A percentile compares a stretch with the other conserved stretches of the same genome.
These are phyloP conservation scores for Cercospora beticola DNA, from an alignment of 2,329 filamentous ascomycete species.

Conservation along the genomic window DNA sequence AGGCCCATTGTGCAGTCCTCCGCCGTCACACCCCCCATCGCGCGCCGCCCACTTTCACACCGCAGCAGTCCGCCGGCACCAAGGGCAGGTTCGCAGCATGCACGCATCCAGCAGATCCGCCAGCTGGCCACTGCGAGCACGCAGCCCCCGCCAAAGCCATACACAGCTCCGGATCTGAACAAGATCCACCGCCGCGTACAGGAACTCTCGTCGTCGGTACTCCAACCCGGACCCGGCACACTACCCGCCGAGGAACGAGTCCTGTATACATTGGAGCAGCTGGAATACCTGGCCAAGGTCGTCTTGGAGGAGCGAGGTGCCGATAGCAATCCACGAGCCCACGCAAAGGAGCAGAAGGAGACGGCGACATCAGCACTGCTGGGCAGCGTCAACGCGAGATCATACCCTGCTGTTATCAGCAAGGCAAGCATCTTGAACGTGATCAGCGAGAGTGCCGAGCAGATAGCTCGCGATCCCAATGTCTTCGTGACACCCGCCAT, in stretches of 20 bases:
- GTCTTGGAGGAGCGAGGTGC: slow-evolving; percentile 28
- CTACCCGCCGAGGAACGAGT: slow-evolving; percentile 35
- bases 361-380: slow-evolving; percentile 58
- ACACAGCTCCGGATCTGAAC: slow-evolving; percentile 18
- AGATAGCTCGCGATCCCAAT: slow-evolving; percentile 69
- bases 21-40: not conserved
- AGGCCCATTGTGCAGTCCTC: not conserved
- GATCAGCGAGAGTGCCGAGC: slow-evolving; percentile 61
- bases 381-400: slow-evolving; percentile 44
- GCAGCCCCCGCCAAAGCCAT: slow-evolving; percentile 8
- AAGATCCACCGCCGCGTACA: slow-evolving; percentile 31
- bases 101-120: slow-evolving; percentile 11
- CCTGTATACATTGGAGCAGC: slow-evolving; percentile 37
- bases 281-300: slow-evolving; percentile 31
- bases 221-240: slow-evolving; percentile 27
- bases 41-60: not conserved
- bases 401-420: slow-evolving; percentile 36
- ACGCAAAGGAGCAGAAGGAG: slow-evolving; percentile 14
- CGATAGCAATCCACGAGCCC: slow-evolving; percentile 4
- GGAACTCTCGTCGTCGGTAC: slow-evolving; percentile 30
- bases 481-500: slow-evolving; percentile 76
- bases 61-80: not conserved
- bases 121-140: not conserved
- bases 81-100: slow-evolving; percentile 3
- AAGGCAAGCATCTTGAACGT: slow-evolving; percentile 42